Evolutionary conservation across 2,329 filamentous ascomycete species (phyloP).

Genomic region (Diaporthe citrichinensis): DNA sequence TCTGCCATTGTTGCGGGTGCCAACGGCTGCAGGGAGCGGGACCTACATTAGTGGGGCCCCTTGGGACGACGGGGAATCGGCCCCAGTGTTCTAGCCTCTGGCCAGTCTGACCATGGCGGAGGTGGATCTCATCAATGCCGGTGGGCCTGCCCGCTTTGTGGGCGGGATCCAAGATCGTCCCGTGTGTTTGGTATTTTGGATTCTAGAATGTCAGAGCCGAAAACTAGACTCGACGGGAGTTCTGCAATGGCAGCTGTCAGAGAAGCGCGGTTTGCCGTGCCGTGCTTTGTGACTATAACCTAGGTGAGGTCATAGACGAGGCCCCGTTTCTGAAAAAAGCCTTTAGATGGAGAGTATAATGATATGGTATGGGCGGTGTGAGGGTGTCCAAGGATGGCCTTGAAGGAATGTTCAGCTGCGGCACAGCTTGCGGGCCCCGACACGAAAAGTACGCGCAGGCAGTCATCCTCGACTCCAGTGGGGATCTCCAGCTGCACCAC

Average conservation of each 20-base stretch:
- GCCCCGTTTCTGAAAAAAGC: neutral
- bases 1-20: slow-evolving; percentile 2
- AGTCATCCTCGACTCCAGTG: neutral
- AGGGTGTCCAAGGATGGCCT: slow-evolving; percentile 13
- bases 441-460: slow-evolving; percentile 14
- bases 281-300: neutral
- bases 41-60: slow-evolving; percentile 34
- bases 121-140: slow-evolving; percentile 34
- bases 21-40: slow-evolving; percentile 30
- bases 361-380: slow-evolving; percentile 11
- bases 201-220: slow-evolving; percentile 26
- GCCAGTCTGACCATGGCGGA: slow-evolving; percentile 14
- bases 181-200: slow-evolving; percentile 21
- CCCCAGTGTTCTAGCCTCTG: slow-evolving; percentile 20
- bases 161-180: slow-evolving; percentile 29
- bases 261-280: neutral
- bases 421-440: slow-evolving; percentile 21
- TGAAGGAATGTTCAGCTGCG: slow-evolving; percentile 23
- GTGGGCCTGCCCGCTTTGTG: slow-evolving; percentile 29
- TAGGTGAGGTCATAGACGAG: neutral
- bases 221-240: slow-evolving; percentile 15
- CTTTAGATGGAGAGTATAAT: neutral
- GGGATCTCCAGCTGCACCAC: neutral
- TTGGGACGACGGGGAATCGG: slow-evolving; percentile 9
- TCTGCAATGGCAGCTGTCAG: slow-evolving; percentile 24